phyloP scores from a whole-genome alignment of 78 protist species.

The Blattamonas nauphoetae region DNA sequence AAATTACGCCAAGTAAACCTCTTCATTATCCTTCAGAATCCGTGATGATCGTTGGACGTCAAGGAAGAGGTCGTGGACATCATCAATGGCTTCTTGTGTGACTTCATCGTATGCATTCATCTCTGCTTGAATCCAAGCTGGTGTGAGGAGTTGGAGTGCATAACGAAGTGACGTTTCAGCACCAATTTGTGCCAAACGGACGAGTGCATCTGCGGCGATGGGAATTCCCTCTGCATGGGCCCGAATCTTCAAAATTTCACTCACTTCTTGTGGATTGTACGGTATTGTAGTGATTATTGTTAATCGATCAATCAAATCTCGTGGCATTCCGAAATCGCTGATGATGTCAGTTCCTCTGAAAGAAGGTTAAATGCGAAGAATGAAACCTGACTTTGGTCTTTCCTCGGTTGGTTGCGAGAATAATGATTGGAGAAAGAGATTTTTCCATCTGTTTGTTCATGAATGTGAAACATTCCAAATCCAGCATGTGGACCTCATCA shows the following conservation, averaged over 20 bases:
- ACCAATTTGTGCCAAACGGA: constrained; percentile 60
- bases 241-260: constrained; percentile 28
- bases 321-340: constrained; percentile 94
- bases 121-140: constrained; percentile 72
- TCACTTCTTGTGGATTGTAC: constrained; percentile 56
- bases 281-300: constrained; percentile 89
- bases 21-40: constrained; percentile 37
- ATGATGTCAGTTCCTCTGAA: constrained; percentile 1
- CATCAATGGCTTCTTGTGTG: constrained; percentile 64
- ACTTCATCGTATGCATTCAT: constrained; percentile 53
- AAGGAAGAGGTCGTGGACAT: constrained; percentile 67
- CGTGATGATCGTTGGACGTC: constrained; percentile 93
- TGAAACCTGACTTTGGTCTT: constrained; percentile 43
- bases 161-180: constrained; percentile 70
- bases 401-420: constrained; percentile 99
- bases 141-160: constrained; percentile 91
- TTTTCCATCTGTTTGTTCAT: constrained; percentile 95
- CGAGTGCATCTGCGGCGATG: constrained; percentile 29
- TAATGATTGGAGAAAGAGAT: constrained; percentile 93
- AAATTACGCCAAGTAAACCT: background rate
- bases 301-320: constrained; percentile 77
- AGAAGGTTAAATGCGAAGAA: background rate
- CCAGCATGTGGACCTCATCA: constrained; percentile 99
- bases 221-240: background rate
- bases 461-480: constrained; percentile 98